Conservation (phyloP, 306 rosid genomes). For the Potentilla sterilis region DNA sequence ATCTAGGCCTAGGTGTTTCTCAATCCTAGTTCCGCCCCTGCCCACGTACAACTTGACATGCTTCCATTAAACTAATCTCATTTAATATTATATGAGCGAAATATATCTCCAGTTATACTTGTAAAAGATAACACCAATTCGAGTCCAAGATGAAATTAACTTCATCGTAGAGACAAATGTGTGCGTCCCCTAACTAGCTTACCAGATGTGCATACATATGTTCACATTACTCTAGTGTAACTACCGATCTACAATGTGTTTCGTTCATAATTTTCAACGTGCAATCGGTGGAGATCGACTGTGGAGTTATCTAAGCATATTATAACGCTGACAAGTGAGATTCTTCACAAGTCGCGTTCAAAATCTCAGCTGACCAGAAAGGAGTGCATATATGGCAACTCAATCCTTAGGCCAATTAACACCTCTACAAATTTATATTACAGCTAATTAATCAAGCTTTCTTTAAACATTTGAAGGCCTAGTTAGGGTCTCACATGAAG, state of each 20-base stretch:
- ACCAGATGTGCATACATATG: not conserved
- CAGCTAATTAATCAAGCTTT: not conserved
- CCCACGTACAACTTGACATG: no score
- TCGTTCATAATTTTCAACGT: not conserved
- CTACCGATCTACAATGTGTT: not conserved
- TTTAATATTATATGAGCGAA: no score
- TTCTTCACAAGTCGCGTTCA: not conserved
- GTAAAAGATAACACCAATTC: not conserved
- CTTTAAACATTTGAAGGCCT: not conserved
- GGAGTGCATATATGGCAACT: slow-evolving; percentile 5
- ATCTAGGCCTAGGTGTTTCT: no score
- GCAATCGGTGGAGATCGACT: not conserved
- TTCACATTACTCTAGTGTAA: not conserved
- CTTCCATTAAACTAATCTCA: no score
- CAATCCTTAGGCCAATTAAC: not conserved
- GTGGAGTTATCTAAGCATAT: not conserved
- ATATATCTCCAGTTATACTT: no score
- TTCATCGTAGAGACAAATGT: not conserved
- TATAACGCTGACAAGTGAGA: not conserved
- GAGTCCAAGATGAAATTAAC: not conserved
- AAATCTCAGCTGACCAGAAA: not conserved
- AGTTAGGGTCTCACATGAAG: not conserved
- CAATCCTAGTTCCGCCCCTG: no score
- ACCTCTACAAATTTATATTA: not conserved
- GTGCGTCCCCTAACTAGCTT: not conserved